Evolutionary conservation across 495 filamentous ascomycete species (phyloP).

Genomic region (Halenospora varia): DNA sequence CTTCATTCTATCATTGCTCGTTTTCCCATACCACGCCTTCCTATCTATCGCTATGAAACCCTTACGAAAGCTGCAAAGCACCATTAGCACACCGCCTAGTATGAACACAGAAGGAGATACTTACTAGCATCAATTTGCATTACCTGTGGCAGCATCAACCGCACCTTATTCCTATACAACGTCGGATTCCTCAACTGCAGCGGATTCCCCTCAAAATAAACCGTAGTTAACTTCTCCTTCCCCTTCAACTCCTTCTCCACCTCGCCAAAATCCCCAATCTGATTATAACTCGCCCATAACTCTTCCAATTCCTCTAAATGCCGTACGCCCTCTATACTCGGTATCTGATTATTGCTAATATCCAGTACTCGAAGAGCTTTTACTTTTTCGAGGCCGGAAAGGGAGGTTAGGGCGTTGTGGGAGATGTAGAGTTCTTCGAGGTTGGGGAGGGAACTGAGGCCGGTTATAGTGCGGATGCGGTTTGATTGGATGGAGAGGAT

Average conservation of each 20-base stretch:
- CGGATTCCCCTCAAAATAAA: conserved; percentile 97
- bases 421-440: conserved; percentile 97
- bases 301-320: conserved; percentile 74
- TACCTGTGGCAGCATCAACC: conserved; percentile 80
- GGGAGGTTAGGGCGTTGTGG: conserved; percentile 84
- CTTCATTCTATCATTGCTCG: background rate
- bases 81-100: too few relatives aligned
- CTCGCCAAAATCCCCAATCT: conserved; percentile 73
- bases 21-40: background rate
- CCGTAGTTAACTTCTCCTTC: conserved; percentile 78
- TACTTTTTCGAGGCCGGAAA: conserved; percentile 71
- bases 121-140: conserved; percentile 95
- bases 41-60: conserved; percentile 15
- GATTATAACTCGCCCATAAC: conserved; percentile 91
- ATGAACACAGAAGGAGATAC: conserved; percentile 45
- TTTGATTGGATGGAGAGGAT: conserved; percentile 98
- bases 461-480: conserved; percentile 75
- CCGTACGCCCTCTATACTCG: conserved; percentile 66
- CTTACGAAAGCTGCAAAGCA: conserved; percentile 20
- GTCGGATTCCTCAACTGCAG: conserved; percentile 70
- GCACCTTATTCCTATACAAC: conserved; percentile 90
- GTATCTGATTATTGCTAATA: conserved; percentile 84
- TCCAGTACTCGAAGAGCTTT: conserved; percentile 73
- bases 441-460: conserved; percentile 65
- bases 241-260: conserved; percentile 75